Percentiles rank a stretch among this genome's conserved stretches.
Evolutionary conservation across 148 eudicot species (phyloP).

Genomic region (Vaccinium corymbosum): DNA sequence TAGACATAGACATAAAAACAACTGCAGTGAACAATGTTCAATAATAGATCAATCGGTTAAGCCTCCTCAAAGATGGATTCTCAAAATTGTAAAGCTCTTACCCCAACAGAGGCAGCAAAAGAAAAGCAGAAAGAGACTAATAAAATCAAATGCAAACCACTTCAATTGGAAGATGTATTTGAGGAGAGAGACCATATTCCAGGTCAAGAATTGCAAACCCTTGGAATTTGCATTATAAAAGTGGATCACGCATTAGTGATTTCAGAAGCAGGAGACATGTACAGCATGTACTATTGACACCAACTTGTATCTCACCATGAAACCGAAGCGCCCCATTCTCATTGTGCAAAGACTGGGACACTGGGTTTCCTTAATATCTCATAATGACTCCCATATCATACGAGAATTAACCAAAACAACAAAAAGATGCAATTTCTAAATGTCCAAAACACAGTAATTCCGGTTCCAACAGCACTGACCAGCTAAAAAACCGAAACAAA

Average conservation of each 20-base stretch:
- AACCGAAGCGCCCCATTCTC: neutral
- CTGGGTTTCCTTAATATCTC: neutral
- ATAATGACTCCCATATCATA: neutral
- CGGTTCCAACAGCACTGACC: neutral
- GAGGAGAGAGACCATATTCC: neutral
- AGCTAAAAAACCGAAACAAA: neutral
- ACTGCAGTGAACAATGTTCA: neutral
- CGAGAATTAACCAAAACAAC: neutral
- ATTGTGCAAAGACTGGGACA: neutral
- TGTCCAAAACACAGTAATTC: neutral
- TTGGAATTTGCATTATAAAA: neutral
- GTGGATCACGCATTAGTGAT: neutral
- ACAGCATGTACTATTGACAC: neutral
- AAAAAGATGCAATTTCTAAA: neutral
- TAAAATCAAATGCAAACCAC: neutral
- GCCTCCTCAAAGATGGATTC: neutral
- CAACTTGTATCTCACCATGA: neutral
- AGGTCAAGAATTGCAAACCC: no score
- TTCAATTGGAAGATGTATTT: neutral
- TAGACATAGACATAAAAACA: constrained; percentile 11
- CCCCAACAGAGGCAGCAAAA: neutral
- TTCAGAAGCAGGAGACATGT: neutral
- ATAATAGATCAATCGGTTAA: neutral
- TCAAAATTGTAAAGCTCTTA: neutral
- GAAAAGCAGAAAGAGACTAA: neutral